A percentile compares a stretch with the other conserved stretches of the same genome.
Conservation (phyloP, 2,329 filamentous ascomycete species). For the Pseudogymnoascus verrucosus region DNA sequence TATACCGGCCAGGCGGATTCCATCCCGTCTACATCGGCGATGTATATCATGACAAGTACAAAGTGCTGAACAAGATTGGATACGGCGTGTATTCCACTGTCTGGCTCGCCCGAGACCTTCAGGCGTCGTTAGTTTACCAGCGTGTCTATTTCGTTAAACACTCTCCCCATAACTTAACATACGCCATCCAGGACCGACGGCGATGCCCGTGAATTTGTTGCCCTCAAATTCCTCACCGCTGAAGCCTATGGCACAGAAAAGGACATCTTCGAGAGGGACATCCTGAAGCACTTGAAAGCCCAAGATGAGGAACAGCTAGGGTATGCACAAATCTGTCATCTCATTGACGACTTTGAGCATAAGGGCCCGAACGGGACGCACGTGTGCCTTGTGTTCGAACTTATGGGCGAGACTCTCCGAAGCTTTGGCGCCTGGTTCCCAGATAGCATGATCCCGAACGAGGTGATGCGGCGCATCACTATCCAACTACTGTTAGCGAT, state of each 20-base stretch:
- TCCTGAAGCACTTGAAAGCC: slow-evolving; percentile 15
- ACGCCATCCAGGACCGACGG: not conserved
- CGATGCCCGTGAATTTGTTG: not conserved
- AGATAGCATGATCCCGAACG: slow-evolving; percentile 18
- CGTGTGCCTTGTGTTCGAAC: slow-evolving; percentile 29
- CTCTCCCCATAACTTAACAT: not conserved
- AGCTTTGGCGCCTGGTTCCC: slow-evolving; percentile 15
- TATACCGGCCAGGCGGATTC: slow-evolving; percentile 20
- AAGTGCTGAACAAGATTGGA: slow-evolving; percentile 22
- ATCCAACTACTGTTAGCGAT: too few species aligned
- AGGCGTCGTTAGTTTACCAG: not conserved
- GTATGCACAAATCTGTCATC: slow-evolving; percentile 19
- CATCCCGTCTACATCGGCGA: slow-evolving; percentile 23
- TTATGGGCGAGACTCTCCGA: slow-evolving; percentile 24
- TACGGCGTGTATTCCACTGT: slow-evolving; percentile 22
- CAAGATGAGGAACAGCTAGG: slow-evolving; percentile 12
- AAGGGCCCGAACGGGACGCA: slow-evolving; percentile 30
- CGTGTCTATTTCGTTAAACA: not conserved
- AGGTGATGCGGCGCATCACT: not conserved
- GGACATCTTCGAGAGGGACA: slow-evolving; percentile 18
- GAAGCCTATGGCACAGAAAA: slow-evolving; percentile 13
- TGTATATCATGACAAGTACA: slow-evolving; percentile 17
- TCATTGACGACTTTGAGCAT: slow-evolving; percentile 26
- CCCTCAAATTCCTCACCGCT: not conserved
- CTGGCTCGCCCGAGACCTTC: slow-evolving; percentile 19